phyloP scores from a whole-genome alignment of 495 filamentous ascomycete species.

The Amorphotheca resinae region DNA sequence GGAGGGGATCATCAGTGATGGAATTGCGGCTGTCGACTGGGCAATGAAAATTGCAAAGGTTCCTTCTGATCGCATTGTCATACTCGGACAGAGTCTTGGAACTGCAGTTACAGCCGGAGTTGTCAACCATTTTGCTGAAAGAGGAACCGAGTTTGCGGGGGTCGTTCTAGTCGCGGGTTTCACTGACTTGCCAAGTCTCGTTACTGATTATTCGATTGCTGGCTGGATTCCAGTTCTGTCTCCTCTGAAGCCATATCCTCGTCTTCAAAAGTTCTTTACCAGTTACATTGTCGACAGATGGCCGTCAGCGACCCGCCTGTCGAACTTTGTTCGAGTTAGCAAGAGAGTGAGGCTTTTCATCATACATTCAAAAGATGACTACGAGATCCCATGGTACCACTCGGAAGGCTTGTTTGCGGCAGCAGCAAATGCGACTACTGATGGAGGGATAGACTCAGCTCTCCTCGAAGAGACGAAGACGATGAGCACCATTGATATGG shows the following conservation, averaged over 20 bases:
- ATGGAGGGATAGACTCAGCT: conserved; percentile 22
- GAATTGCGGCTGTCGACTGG: conserved; percentile 57
- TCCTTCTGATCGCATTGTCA: conserved; percentile 55
- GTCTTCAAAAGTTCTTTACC: conserved; percentile 27
- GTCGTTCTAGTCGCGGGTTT: conserved; percentile 72
- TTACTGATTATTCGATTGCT: conserved; percentile 49
- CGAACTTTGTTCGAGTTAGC: conserved; percentile 31
- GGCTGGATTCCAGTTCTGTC: conserved; percentile 69
- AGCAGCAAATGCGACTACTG: conserved; percentile 40
- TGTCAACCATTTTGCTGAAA: conserved; percentile 47
- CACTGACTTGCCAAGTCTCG: conserved; percentile 55
- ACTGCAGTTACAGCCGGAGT: conserved; percentile 69
- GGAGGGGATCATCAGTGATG: conserved; percentile 70
- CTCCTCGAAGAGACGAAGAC: conserved; percentile 29
- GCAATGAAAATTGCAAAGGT: conserved; percentile 51
- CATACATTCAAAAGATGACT: conserved; percentile 63
- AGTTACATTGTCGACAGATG: conserved; percentile 39
- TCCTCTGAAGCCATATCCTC: conserved; percentile 44
- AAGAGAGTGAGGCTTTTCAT: conserved; percentile 51
- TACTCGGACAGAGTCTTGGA: conserved; percentile 83
- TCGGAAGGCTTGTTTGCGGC: conserved; percentile 42
- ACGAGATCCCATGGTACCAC: conserved; percentile 57
- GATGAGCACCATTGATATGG: conserved; percentile 24
- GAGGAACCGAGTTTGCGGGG: conserved; percentile 46
- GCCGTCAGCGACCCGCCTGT: conserved; percentile 34